These are phyloP conservation scores for Pythium apleroticum DNA, from an alignment of 352 stramenopile genomes.

Conservation along the genomic window DNA sequence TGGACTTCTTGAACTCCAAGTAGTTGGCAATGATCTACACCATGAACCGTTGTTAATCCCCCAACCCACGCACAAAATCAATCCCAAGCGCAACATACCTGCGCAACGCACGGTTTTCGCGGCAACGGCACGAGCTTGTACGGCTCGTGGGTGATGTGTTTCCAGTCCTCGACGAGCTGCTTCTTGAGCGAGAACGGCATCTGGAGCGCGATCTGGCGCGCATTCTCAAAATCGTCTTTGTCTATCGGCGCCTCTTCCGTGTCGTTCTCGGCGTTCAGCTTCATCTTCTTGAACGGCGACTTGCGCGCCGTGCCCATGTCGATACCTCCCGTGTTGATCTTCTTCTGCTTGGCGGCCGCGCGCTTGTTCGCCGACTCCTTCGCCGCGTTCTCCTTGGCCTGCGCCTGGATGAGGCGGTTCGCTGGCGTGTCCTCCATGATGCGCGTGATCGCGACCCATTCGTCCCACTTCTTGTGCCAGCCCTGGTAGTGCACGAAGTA, in stretches of 20 bases:
- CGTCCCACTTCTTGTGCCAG: constrained; percentile 92
- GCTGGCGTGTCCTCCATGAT: constrained; percentile 67
- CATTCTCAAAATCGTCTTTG: constrained; percentile 18
- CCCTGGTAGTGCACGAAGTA: constrained; percentile 92
- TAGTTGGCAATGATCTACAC: constrained; percentile 84
- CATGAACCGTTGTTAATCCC: too few species aligned
- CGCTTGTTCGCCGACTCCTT: constrained; percentile 25
- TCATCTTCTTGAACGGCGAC: constrained; percentile 78
- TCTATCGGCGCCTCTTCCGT: constrained; percentile 54
- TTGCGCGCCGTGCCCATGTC: constrained; percentile 50
- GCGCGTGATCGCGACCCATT: constrained; percentile 79
- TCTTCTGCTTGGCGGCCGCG: constrained; percentile 49
- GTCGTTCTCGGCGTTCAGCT: constrained; percentile 61
- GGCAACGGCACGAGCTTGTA: constrained; percentile 82
- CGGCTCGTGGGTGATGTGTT: constrained; percentile 76
- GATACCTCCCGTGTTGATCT: constrained; percentile 61
- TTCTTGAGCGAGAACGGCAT: constrained; percentile 93
- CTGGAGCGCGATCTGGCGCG: constrained; percentile 65
- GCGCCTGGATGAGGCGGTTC: constrained; percentile 57
- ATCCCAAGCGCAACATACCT: constrained; percentile 32
- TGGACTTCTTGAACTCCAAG: constrained; percentile 71
- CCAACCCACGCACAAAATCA: too few species aligned
- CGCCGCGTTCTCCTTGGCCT: constrained; percentile 34
- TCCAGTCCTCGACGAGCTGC: constrained; percentile 91
- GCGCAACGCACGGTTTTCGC: constrained; percentile 65